Base-by-base conservation (phyloP, 163 green algal genomes). In the Scenedesmus sp. region DNA sequence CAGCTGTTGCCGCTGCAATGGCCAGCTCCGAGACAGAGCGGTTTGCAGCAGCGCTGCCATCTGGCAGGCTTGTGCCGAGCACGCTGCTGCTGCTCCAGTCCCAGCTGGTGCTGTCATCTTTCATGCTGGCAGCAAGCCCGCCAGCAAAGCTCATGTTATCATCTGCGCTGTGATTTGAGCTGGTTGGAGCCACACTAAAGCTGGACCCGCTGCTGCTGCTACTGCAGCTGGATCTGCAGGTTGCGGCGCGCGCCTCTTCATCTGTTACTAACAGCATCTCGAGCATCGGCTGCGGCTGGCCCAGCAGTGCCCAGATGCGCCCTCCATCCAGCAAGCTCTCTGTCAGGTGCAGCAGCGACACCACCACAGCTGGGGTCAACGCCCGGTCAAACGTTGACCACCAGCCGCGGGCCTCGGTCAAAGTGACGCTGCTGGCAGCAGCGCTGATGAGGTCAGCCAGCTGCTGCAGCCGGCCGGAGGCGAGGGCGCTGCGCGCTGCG, bases 181-280 rank as follows among this genome's bases (percentile, higher is more conserved):
- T 46, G 34, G 34, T 46, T 76, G 66, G 16, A 7, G 16, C 6
- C 6, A 2, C 66, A 3, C 77, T 52, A 34, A 9, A 13, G 26
- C 34, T 20, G 84, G 34, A 46, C 34, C 26, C 26, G 60, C n/a
- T 59, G 5, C 56, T 87, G 2, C 56, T 46, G 13, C 60, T 81
- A 60, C 12, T 23, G 60, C 84, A 89, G 59, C 15, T 23, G 13
- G 55, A 62, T 20, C 74, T 57, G 87, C 87, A 91, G 2, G 87
- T 77, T 77, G 87, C 87, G 62, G 70, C 87, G 7, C 20, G 13
- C 0, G 87, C 87, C 9, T 91, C 87, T 34, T 91, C 73, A 55
- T 91, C 87, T 91, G 87, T 54, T 15, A 91, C n/a, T 10, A 91
- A 20, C 55, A 91, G 74, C 87, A 91, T 91, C 56, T 91, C 87